phyloP scores from a whole-genome alignment of 129 eudicot species.

The Mikania micrantha region DNA sequence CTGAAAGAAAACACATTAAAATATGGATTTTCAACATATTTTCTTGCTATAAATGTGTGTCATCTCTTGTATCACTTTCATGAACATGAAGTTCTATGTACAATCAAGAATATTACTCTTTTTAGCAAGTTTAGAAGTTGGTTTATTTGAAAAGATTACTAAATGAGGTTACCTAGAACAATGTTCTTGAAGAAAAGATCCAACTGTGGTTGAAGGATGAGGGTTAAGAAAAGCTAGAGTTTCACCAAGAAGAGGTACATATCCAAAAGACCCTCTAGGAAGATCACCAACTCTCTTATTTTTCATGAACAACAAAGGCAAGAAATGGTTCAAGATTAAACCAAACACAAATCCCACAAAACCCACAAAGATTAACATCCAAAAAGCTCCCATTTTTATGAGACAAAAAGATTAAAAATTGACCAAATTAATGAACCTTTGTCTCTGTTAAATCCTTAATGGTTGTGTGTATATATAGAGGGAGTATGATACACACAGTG shows the following conservation, averaged over 20 bases:
- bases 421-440: conserved; percentile 5
- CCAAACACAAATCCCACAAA: conserved; percentile 36
- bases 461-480: conserved; percentile 19
- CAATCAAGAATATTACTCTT: conserved; percentile 26
- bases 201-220: conserved; percentile 63
- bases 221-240: conserved; percentile 68
- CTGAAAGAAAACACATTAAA: conserved; percentile 24
- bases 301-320: conserved; percentile 51
- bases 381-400: conserved; percentile 28
- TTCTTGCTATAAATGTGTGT: conserved; percentile 22
- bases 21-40: conserved; percentile 8
- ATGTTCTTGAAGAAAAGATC: conserved; percentile 62
- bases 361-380: conserved; percentile 23
- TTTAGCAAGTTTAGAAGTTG: conserved; percentile 19
- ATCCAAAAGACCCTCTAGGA: conserved; percentile 70
- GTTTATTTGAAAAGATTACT: conserved; percentile 3
- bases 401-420: conserved; percentile 5
- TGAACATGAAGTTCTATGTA: conserved; percentile 21
- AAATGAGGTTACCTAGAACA: conserved; percentile 50
- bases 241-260: conserved; percentile 71
- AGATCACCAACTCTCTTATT: conserved; percentile 30
- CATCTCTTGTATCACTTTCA: conserved; percentile 25
- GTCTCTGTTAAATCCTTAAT: conserved; percentile 20
- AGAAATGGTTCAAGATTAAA: conserved; percentile 50
- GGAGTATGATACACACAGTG: conserved; percentile 14